Evolutionary conservation across 1,284 basidiomycete genomes (phyloP), one percentile per base, ranked within the genome.

Genomic region (Erythrobasidium hasegawianum): DNA sequence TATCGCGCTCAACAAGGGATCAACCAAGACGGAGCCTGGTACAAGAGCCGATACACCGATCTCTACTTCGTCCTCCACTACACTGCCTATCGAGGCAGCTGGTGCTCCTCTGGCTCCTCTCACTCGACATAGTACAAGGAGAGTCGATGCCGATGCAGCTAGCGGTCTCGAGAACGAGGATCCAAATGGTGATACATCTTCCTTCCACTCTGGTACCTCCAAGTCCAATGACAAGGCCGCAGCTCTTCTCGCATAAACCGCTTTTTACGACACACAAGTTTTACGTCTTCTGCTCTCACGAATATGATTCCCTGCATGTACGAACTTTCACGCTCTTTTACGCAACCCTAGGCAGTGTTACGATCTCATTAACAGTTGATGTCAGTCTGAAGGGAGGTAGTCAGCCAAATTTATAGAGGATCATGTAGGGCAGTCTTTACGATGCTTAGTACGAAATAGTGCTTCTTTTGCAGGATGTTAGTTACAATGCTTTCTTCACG

Each of bases 91-190:
- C 5, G 62, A 58, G 38, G 16, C 47, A 1, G 29, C 55, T n/a
- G 24, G 29, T 20, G 47, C 56, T 29, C 33, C 27, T n/a, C 40
- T 65, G 47, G 55, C 47, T 11, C 62, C 62, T 7, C 38, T 65
- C 27, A 65, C 62, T n/a, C 26, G 62, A 14, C 62, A 65, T 13
- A 14, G 11, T 2, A 57, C 41, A n/a, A 40, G 43, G n/a, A 38
- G 41, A 24, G 38, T 9, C 41, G 59, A n/a, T 16, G 22, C 24
- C n/a, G 29, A n/a, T 24, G 27, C 38, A 20, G 14, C 39, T 24
- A 50, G 29, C 22, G 26, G n/a, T 2, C 33, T 27, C 38, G 20
- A 43, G 45, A 41, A 47, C 14, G 16, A 29, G 33, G 57, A 29
- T 47, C 57, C 18, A 1, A 45, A 45, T 45, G 40, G 26, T 11